These are phyloP conservation scores for Rubia occidens DNA, from an alignment of 305 asterid genomes.

Conservation along the genomic window DNA sequence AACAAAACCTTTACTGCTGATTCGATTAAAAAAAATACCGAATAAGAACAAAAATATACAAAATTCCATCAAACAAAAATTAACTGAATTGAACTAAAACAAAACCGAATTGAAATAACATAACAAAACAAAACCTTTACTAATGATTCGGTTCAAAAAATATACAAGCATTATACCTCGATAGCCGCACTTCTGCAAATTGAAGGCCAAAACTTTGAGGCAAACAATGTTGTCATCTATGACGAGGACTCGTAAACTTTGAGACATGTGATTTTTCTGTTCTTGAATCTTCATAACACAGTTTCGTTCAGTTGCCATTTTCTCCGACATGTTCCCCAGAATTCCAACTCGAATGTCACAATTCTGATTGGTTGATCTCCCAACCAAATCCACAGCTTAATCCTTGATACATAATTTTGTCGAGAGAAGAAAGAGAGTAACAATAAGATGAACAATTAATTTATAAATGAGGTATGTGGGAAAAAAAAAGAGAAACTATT, in stretches of 20 bases:
- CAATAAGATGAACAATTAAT: background rate
- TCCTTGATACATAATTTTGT: background rate
- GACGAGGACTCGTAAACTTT: slow-evolving; percentile 17
- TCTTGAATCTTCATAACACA: slow-evolving; percentile 21
- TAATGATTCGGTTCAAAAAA: too few species aligned
- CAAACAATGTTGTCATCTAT: slow-evolving; percentile 20
- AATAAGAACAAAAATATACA: too few species aligned
- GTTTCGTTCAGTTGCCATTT: background rate
- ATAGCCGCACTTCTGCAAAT: slow-evolving; percentile 20
- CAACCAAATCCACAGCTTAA: background rate
- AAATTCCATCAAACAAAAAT: background rate
- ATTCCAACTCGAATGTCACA: background rate
- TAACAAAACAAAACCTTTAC: too few species aligned
- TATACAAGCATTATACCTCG: slow-evolving; percentile 7
- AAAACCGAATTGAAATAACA: too few species aligned
- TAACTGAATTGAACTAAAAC: background rate
- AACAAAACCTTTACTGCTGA: too few species aligned
- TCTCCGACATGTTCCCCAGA: slow-evolving; percentile 6
- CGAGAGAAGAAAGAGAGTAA: background rate
- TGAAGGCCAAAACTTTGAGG: slow-evolving; percentile 7
- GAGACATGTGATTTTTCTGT: background rate
- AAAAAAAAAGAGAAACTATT: background rate
- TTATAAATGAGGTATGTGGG: background rate
- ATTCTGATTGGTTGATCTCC: background rate
- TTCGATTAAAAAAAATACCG: too few species aligned